Evolutionary conservation across 78 protist species (phyloP), one percentile per base, ranked within the genome.

Genomic region (Creolimax fragrantissima): DNA sequence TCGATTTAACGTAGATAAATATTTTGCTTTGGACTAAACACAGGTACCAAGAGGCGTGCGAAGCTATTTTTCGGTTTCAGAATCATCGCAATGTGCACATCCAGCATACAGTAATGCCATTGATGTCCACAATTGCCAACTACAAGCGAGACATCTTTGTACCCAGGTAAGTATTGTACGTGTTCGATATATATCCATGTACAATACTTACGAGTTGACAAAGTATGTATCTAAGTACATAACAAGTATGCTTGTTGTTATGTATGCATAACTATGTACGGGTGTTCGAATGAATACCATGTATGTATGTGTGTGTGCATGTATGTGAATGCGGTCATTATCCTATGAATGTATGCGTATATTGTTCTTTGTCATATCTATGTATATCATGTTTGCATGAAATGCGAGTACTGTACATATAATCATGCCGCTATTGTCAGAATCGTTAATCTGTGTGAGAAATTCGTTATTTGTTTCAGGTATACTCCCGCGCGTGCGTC

Each of bases 61-160:
- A 92, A 24, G 17, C 44, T 4, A 66, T 88, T 7, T 35, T 91
- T 44, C 39, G 88, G 66, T 88, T 44, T 89, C 7, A 32, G 41
- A 88, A 86, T 43, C 89, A 91, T 43, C 42, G 45, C 17, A 58
- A 41, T 66, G 2, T 41, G 83, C 74, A 84, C 58, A n/a, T 85
- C 17, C 81, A 88, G 4, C 91, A 86, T 35, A 3, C 81, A 45
- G 91, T 88, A 37, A 88, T 92, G 3, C 11, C 3, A n/a, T 88
- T 86, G 24, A 3, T 92, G 4, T 91, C 94, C 2, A 0, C 5
- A 3, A 45, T 92, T n/a, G 94, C 94, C 39, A 2, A 35, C 39
- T 86, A 36, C 85, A 1, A 17, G 67, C 43, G 44, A n/a, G n/a
- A n/a, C n/a, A n/a, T n/a, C n/a, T n/a, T n/a, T 47, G 74, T 47